Evolutionary conservation across 1,284 basidiomycete genomes (phyloP).

Genomic region (Rugosomyces carneus): DNA sequence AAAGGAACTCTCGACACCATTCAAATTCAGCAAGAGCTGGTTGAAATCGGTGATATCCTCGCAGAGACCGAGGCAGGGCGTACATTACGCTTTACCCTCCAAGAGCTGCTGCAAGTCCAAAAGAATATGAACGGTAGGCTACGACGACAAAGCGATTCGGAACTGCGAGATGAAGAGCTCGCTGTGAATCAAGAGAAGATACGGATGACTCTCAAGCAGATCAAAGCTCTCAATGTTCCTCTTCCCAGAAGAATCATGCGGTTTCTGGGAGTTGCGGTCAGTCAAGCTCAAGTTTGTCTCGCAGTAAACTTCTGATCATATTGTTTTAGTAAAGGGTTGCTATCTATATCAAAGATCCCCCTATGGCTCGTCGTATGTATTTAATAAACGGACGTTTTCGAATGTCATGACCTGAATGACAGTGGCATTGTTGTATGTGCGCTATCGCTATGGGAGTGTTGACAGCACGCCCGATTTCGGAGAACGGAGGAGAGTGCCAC

Average conservation of each 20-base stretch:
- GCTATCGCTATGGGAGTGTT: too few species aligned
- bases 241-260: conserved; percentile 10
- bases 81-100: conserved; percentile 3
- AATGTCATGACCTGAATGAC: too few species aligned
- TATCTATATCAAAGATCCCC: too few species aligned
- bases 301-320: too few species aligned
- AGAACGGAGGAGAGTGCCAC: too few species aligned
- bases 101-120: conserved; percentile 7
- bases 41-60: conserved; percentile 2
- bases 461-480: too few species aligned
- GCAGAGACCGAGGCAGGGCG: conserved; percentile 8
- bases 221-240: conserved; percentile 12
- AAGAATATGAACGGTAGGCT: not conserved
- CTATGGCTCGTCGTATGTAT: too few species aligned
- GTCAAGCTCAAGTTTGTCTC: too few species aligned
- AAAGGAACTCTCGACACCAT: not conserved
- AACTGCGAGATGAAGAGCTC: not conserved
- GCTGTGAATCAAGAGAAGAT: conserved; percentile 10
- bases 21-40: not conserved
- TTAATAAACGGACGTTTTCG: too few species aligned
- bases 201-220: conserved; percentile 7
- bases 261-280: conserved; percentile 4
- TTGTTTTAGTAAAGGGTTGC: too few species aligned
- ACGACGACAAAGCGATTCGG: not conserved
- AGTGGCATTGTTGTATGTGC: too few species aligned